Evolutionary conservation across 345 rosid genomes (phyloP).

Genomic region (Gossypium arboreum): DNA sequence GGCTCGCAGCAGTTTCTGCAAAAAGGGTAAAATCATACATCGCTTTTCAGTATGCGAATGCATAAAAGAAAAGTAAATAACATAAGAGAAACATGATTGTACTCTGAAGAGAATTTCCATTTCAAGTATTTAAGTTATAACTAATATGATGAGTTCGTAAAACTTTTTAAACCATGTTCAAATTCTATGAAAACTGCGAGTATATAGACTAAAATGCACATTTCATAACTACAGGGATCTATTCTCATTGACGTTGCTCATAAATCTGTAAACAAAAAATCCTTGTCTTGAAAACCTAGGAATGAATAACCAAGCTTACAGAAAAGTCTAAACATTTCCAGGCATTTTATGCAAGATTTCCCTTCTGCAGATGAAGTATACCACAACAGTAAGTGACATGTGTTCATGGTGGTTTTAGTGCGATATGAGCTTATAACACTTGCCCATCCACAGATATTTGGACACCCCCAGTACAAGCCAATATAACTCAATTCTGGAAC

Average conservation of each 20-base stretch:
- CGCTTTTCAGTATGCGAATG: background rate
- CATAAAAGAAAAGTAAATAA: background rate
- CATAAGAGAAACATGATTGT: background rate
- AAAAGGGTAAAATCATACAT: background rate
- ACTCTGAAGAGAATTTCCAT: background rate
- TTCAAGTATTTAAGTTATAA: background rate
- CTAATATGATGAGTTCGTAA: background rate
- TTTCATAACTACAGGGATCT: background rate
- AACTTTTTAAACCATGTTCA: background rate
- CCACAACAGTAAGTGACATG: background rate
- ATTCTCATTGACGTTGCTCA: no score
- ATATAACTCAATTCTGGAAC: background rate
- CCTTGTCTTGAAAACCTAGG: background rate
- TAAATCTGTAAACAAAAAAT: background rate
- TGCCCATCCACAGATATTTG: background rate
- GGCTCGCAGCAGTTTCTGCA: conserved; percentile 76
- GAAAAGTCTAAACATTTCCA: background rate
- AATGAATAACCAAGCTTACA: background rate
- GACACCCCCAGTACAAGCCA: background rate
- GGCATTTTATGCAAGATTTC: background rate
- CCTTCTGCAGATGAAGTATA: background rate
- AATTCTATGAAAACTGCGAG: no score
- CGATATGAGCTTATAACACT: background rate
- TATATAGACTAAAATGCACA: background rate
- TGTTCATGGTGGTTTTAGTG: background rate